These are phyloP conservation scores for Apiospora koreana DNA, from an alignment of 2,329 filamentous ascomycete genomes.

Conservation along the genomic window DNA sequence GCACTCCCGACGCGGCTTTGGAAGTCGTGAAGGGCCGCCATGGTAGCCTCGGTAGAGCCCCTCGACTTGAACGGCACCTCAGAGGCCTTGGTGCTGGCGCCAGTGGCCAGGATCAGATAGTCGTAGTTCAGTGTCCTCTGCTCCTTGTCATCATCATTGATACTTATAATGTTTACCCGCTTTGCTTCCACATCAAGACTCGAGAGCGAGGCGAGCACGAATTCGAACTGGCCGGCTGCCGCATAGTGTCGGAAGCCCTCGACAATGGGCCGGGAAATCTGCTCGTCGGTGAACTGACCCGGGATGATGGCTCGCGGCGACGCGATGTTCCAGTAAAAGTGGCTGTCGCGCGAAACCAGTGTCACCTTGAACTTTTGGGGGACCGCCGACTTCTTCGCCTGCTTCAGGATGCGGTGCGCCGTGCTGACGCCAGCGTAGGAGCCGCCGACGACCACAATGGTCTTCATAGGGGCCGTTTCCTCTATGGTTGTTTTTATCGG, in stretches of 20 bases:
- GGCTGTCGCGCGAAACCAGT: slow-evolving; percentile 47
- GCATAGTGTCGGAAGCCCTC: slow-evolving; percentile 38
- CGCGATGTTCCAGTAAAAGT: slow-evolving; percentile 53
- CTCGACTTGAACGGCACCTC: slow-evolving; percentile 51
- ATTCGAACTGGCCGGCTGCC: slow-evolving; percentile 48
- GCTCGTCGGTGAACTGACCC: slow-evolving; percentile 45
- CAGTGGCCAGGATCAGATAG: slow-evolving; percentile 56
- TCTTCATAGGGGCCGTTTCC: slow-evolving; percentile 22
- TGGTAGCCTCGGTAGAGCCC: slow-evolving; percentile 43
- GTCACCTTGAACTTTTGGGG: slow-evolving; percentile 43
- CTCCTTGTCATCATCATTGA: slow-evolving; percentile 31
- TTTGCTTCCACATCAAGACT: slow-evolving; percentile 43
- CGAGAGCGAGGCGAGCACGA: slow-evolving; percentile 50
- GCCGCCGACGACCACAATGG: slow-evolving; percentile 33
- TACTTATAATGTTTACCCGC: slow-evolving; percentile 34
- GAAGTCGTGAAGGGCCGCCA: slow-evolving; percentile 37
- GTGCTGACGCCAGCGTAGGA: slow-evolving; percentile 30
- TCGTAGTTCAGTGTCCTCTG: slow-evolving; percentile 46
- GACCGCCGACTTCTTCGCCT: slow-evolving; percentile 31
- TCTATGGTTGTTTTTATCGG: neutral
- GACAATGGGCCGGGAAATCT: slow-evolving; percentile 45
- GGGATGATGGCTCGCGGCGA: slow-evolving; percentile 49
- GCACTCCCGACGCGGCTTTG: slow-evolving; percentile 42
- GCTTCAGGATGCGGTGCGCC: slow-evolving; percentile 33
- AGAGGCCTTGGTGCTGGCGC: slow-evolving; percentile 41